A percentile compares a stretch with the other conserved stretches of the same genome.
Evolutionary conservation across 768 basidiomycete species (phyloP).

Genomic region (Suillus ampliporus): DNA sequence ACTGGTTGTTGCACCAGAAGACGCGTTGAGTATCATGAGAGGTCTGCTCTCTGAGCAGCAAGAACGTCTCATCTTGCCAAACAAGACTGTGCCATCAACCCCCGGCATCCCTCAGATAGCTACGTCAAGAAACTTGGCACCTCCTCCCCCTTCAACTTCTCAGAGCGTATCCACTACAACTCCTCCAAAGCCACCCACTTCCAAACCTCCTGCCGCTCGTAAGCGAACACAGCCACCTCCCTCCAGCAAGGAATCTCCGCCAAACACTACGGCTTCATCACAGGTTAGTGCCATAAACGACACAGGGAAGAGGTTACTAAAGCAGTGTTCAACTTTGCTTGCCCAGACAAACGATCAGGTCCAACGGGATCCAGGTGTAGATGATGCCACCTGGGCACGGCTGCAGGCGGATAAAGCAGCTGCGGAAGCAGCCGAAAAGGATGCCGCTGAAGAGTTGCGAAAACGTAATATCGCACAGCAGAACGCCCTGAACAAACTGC

Average conservation of each 20-base stretch:
- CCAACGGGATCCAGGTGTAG: constrained; percentile 56
- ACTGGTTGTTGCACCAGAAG: constrained; percentile 27
- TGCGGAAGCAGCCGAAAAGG: constrained; percentile 25
- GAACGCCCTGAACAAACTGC: constrained; percentile 22
- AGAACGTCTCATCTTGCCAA: constrained; percentile 29
- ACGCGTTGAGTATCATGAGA: constrained; percentile 35
- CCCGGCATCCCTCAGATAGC: constrained; percentile 21
- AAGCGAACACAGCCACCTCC: not conserved
- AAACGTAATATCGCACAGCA: constrained; percentile 24
- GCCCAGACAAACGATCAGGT: not conserved
- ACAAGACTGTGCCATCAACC: constrained; percentile 14
- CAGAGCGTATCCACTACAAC: constrained; percentile 25
- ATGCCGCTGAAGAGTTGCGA: constrained; percentile 25
- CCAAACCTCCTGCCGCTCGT: constrained; percentile 11
- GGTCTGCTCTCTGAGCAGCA: constrained; percentile 32
- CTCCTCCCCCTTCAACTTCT: constrained; percentile 28
- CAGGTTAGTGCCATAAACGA: not conserved
- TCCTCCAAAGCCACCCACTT: constrained; percentile 19
- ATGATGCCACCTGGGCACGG: constrained; percentile 56
- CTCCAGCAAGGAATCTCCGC: not conserved
- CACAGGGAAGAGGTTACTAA: not conserved
- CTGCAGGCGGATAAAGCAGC: constrained; percentile 46
- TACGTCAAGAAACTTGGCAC: constrained; percentile 22
- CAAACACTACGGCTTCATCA: not conserved
- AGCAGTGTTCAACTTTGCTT: not conserved